Evolutionary conservation across 2,329 filamentous ascomycete genomes (phyloP).

Genomic region (Aspergillus aculeatinus): DNA sequence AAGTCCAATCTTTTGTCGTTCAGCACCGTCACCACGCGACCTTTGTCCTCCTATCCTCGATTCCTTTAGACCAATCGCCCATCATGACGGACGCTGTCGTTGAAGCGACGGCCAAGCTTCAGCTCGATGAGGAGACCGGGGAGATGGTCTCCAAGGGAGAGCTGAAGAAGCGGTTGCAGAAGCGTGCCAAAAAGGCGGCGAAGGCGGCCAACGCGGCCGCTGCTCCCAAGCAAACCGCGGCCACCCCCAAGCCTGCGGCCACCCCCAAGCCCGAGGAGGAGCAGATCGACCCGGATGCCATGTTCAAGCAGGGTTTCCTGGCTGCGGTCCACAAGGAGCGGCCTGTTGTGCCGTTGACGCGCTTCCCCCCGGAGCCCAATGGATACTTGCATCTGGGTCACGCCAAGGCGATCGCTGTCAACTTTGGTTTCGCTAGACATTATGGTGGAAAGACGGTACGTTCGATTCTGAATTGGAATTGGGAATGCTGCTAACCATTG

Average conservation of each 20-base stretch:
- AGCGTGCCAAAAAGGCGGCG: conserved; percentile 29
- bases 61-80: background rate
- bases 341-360: conserved; percentile 57
- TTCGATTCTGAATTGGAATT: background rate
- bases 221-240: conserved; percentile 45
- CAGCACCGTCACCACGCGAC: background rate
- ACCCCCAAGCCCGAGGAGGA: conserved; percentile 26
- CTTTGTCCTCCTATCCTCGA: background rate
- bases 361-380: conserved; percentile 86
- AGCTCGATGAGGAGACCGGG: conserved; percentile 23
- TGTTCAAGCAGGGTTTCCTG: conserved; percentile 80
- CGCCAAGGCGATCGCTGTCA: conserved; percentile 91
- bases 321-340: conserved; percentile 69
- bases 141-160: conserved; percentile 30
- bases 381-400: conserved; percentile 93
- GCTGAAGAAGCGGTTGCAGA: conserved; percentile 29
- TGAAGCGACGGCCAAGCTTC: conserved; percentile 21
- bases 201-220: conserved; percentile 29
- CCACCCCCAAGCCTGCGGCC: conserved; percentile 33
- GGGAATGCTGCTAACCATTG: background rate
- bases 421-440: conserved; percentile 88
- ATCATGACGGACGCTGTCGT: conserved; percentile 21
- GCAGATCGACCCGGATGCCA: conserved; percentile 55
- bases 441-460: conserved; percentile 65
- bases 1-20: background rate